Evolutionary conservation across 2,329 filamentous ascomycete genomes (phyloP).

Genomic region (Calonectria honghensis): DNA sequence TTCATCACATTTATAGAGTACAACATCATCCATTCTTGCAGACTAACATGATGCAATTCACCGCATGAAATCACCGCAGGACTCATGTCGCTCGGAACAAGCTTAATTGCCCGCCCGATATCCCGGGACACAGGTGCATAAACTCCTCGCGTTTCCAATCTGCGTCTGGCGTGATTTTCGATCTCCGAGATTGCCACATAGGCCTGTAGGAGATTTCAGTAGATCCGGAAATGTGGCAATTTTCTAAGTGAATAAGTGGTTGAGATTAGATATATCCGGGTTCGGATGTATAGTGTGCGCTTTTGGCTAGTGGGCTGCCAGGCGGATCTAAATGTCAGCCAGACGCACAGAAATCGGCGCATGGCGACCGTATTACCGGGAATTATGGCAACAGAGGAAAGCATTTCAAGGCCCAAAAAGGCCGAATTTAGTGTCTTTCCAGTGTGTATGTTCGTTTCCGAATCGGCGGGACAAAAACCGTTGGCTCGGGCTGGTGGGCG

Average conservation of each 20-base stretch:
- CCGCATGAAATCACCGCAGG: slow-evolving; percentile 5
- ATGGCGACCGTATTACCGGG: neutral
- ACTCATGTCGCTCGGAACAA: slow-evolving; percentile 12
- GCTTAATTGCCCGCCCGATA: slow-evolving; percentile 18
- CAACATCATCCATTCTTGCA: neutral
- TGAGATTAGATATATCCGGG: slow-evolving; percentile 23
- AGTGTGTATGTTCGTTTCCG: neutral
- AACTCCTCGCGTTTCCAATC: neutral
- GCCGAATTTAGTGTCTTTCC: neutral
- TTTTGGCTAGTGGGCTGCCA: slow-evolving; percentile 3
- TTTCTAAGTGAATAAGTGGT: neutral
- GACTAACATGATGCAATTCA: neutral
- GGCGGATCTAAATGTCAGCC: neutral
- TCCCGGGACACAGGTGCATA: neutral
- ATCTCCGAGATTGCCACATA: slow-evolving; percentile 13
- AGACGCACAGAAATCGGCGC: neutral
- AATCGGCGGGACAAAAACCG: neutral
- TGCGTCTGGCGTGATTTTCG: slow-evolving; percentile 3
- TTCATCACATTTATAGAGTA: neutral
- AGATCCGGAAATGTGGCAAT: neutral
- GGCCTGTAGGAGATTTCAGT: neutral
- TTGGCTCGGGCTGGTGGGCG: too few species aligned
- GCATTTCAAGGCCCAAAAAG: neutral
- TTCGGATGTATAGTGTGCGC: slow-evolving; percentile 1
- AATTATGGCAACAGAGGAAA: neutral